phyloP scores from a whole-genome alignment of 2,329 filamentous ascomycete species.

The Xylaria sp. region DNA sequence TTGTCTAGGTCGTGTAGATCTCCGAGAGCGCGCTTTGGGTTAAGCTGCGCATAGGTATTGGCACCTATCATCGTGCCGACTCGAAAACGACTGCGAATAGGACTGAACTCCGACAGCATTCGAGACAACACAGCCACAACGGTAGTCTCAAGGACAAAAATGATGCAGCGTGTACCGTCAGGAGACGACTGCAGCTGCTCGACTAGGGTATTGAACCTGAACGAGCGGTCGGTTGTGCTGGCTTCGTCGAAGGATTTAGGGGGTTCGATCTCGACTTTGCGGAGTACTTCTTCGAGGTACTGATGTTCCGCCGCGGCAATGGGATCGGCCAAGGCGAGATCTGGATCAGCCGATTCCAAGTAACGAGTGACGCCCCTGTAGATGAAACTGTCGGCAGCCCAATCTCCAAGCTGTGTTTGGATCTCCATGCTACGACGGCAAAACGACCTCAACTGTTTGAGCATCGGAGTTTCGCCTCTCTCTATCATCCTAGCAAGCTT shows the following conservation, averaged over 20 bases:
- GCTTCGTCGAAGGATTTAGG: constrained; percentile 20
- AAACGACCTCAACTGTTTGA: constrained; percentile 53
- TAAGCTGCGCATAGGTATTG: constrained; percentile 32
- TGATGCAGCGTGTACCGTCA: constrained; percentile 49
- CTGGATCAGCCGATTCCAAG: constrained; percentile 25
- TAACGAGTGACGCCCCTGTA: constrained; percentile 39
- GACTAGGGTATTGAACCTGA: constrained; percentile 55
- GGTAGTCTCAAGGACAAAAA: constrained; percentile 62
- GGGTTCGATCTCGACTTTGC: constrained; percentile 30
- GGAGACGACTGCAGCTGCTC: constrained; percentile 42
- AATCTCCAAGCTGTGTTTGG: constrained; percentile 55
- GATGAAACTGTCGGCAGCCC: constrained; percentile 65
- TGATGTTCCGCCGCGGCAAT: constrained; percentile 43
- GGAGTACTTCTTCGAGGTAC: constrained; percentile 49
- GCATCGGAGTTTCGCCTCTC: constrained; percentile 47
- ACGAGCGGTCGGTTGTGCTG: constrained; percentile 39
- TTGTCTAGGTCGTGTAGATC: constrained; percentile 28
- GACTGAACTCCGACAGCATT: constrained; percentile 50
- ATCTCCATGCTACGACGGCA: constrained; percentile 47
- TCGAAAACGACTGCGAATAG: constrained; percentile 40
- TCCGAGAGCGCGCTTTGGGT: constrained; percentile 38
- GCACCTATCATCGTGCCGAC: constrained; percentile 53
- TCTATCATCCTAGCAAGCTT: constrained; percentile 37
- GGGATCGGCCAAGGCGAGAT: constrained; percentile 37
- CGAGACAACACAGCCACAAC: constrained; percentile 56